These are phyloP conservation scores for Cladosporium velox DNA, from an alignment of 2,329 filamentous ascomycete genomes.

Conservation along the genomic window DNA sequence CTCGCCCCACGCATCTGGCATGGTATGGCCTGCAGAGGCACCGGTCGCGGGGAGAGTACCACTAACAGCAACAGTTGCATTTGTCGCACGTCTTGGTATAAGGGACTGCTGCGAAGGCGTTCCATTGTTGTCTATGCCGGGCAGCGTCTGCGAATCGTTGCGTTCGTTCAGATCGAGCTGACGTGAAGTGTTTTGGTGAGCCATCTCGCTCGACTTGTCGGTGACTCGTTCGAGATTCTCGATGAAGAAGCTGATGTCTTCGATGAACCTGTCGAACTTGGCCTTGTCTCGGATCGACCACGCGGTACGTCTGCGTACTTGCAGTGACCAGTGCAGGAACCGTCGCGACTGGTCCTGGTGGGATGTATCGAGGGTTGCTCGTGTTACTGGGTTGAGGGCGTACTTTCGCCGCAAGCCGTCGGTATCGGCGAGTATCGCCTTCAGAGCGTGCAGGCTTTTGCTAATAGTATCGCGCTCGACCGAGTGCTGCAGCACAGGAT, in stretches of 20 bases:
- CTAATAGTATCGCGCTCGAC: not conserved
- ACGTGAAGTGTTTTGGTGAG: no score
- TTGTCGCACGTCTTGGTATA: no score
- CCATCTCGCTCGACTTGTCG: not conserved
- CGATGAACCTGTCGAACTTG: not conserved
- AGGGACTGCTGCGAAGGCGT: no score
- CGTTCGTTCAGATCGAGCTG: no score
- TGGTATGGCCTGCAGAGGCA: no score
- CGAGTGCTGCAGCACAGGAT: no score
- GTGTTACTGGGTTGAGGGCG: not conserved
- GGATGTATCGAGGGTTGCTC: not conserved
- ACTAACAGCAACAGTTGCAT: no score
- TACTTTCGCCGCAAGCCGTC: not conserved
- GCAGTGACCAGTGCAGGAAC: not conserved
- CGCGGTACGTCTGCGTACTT: not conserved
- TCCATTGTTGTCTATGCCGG: no score
- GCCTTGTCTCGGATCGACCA: not conserved
- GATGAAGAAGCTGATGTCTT: not conserved
- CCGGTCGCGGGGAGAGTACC: no score
- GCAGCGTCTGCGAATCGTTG: no score
- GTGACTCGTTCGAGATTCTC: not conserved
- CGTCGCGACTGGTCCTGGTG: no score
- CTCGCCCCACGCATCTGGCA: no score
- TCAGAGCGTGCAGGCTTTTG: not conserved
- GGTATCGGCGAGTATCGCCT: not conserved